phyloP scores from a whole-genome alignment of 805 yeast species.

The Candida fluviatilis region DNA sequence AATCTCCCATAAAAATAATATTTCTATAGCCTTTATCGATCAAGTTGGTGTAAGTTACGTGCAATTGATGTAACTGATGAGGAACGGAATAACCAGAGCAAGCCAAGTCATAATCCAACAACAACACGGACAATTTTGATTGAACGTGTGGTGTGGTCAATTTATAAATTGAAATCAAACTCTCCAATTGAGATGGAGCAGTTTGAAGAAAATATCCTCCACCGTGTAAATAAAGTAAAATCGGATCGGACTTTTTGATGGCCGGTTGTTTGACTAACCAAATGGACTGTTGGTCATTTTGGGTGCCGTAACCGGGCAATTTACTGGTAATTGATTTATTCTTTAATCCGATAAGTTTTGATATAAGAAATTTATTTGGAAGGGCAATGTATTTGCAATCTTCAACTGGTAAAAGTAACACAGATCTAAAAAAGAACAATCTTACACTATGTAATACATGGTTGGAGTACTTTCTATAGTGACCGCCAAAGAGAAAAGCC shows the following conservation, averaged over 20 bases:
- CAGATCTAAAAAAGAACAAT: conserved; percentile 12
- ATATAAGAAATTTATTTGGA: conserved; percentile 10
- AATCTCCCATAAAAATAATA: conserved; percentile 36
- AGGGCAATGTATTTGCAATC: conserved; percentile 11
- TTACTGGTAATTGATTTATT: conserved; percentile 4
- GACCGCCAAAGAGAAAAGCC: conserved; percentile 12
- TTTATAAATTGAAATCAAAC: conserved; percentile 23
- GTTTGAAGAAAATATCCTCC: conserved; percentile 36
- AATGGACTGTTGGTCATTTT: conserved; percentile 23
- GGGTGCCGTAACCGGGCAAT: conserved; percentile 30
- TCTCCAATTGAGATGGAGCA: conserved; percentile 26
- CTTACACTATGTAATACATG: conserved; percentile 10
- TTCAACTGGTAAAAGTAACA: conserved; percentile 10
- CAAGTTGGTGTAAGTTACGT: conserved; percentile 21
- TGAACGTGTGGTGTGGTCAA: conserved; percentile 19
- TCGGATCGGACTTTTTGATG: conserved; percentile 22
- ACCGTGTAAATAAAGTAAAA: conserved; percentile 35
- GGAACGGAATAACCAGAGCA: conserved; percentile 29
- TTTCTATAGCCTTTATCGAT: conserved; percentile 20
- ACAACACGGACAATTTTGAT: conserved; percentile 19
- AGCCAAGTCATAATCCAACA: conserved; percentile 29
- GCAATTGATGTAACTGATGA: conserved; percentile 26
- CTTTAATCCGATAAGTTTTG: conserved; percentile 6
- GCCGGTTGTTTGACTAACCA: conserved; percentile 32
- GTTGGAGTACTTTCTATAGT: conserved; percentile 12